A percentile compares a stretch with the other conserved stretches of the same genome.
Evolutionary conservation across 306 rosid species (phyloP).

Genomic region (Glycine soja): DNA sequence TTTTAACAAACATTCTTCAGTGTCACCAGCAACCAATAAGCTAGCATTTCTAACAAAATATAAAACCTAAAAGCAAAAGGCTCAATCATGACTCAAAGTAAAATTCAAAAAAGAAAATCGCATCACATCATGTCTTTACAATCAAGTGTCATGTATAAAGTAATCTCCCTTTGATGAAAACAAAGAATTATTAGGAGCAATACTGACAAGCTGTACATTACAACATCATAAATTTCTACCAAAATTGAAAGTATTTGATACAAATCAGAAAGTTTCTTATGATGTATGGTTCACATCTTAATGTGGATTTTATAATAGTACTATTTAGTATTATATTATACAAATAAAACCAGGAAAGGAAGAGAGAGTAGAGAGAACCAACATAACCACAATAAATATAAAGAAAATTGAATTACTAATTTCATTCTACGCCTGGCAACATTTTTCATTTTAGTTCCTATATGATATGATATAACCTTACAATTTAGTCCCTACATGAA

Average conservation of each 20-base stretch:
- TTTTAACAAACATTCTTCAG: slow-evolving; percentile 12
- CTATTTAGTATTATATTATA: not conserved
- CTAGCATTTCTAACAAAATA: slow-evolving; percentile 13
- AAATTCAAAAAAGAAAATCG: not conserved
- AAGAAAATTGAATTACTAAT: slow-evolving; percentile 1
- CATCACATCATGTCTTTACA: slow-evolving; percentile 22
- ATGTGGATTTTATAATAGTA: not conserved
- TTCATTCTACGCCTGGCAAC: not conserved
- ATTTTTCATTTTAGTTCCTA: not conserved
- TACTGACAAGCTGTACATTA: not conserved
- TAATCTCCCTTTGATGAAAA: slow-evolving; percentile 23
- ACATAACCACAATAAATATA: not conserved
- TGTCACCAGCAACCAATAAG: slow-evolving; percentile 31
- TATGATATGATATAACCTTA: not conserved
- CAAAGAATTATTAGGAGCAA: not conserved
- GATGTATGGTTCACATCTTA: not conserved
- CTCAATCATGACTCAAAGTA: slow-evolving; percentile 7
- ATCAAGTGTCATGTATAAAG: not conserved
- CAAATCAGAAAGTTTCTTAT: not conserved
- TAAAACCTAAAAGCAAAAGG: slow-evolving; percentile 18
- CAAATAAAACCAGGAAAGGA: not conserved
- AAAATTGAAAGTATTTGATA: not conserved
- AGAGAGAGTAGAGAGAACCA: slow-evolving; percentile 16
- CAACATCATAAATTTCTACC: slow-evolving; percentile 18
- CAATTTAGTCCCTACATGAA: not conserved